Percentiles rank a stretch among this genome's conserved stretches.
These are phyloP conservation scores for Petunia axillaris DNA, from an alignment of 257 asterid genomes.

Conservation along the genomic window DNA sequence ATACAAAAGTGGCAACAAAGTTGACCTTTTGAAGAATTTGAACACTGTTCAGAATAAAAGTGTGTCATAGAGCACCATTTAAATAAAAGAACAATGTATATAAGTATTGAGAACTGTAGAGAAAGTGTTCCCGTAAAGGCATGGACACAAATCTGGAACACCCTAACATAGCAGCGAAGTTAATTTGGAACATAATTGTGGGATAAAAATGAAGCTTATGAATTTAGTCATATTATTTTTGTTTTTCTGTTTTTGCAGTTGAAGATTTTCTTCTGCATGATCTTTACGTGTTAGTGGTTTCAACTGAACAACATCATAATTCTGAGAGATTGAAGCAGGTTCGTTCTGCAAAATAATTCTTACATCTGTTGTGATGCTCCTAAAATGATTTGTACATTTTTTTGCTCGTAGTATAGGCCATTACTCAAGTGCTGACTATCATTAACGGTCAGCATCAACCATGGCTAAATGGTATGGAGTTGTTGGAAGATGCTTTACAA, in stretches of 20 bases:
- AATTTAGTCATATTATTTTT: not conserved
- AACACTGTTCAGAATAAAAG: not conserved
- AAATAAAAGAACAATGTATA: not conserved
- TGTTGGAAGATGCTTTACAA: slow-evolving; percentile 57
- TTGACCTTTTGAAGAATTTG: not conserved
- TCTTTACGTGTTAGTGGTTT: slow-evolving; percentile 52
- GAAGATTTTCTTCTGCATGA: slow-evolving; percentile 79
- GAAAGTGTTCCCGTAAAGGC: not conserved
- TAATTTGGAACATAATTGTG: slow-evolving; percentile 4
- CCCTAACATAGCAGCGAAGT: not conserved
- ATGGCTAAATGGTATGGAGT: slow-evolving; percentile 69
- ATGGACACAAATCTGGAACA: not conserved
- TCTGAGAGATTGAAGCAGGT: slow-evolving; percentile 69
- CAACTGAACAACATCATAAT: slow-evolving; percentile 47
- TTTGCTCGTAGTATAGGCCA: slow-evolving; percentile 51
- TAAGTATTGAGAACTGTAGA: not conserved
- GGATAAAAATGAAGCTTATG: not conserved
- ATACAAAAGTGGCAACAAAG: not conserved
- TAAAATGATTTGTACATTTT: not conserved
- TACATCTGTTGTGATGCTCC: not conserved
- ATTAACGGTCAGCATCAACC: slow-evolving; percentile 56
- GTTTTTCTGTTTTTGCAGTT: slow-evolving; percentile 43
- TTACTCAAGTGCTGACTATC: slow-evolving; percentile 59
- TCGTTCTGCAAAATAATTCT: slow-evolving; percentile 19
- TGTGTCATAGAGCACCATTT: not conserved